Evolutionary conservation across 202 grass and related monocot species (phyloP).

Genomic region (Cymbopogon flexuosus): DNA sequence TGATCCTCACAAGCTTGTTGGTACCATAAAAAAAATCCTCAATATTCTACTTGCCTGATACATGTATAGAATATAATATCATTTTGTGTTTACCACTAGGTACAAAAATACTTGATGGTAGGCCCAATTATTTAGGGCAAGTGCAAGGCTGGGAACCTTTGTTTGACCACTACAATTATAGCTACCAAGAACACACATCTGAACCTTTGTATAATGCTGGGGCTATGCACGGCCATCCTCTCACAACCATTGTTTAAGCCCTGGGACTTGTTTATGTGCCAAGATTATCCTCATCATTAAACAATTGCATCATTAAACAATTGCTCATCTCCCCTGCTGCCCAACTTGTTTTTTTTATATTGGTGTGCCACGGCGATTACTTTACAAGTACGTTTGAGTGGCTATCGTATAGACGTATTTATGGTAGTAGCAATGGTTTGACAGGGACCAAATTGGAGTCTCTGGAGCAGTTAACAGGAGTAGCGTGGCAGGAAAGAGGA

Average conservation of each 20-base stretch:
- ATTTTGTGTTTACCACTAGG: slow-evolving; percentile 31
- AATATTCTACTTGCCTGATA: slow-evolving; percentile 27
- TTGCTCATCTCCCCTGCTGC: not conserved
- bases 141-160: slow-evolving; percentile 42
- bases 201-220: slow-evolving; percentile 32
- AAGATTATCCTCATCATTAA: slow-evolving; percentile 43
- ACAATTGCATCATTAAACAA: slow-evolving; percentile 13
- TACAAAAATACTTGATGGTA: slow-evolving; percentile 37
- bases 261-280: slow-evolving; percentile 7
- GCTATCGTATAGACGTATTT: slow-evolving; percentile 31
- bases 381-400: slow-evolving; percentile 43
- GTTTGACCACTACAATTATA: slow-evolving; percentile 49
- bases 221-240: slow-evolving; percentile 20
- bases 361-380: slow-evolving; percentile 16
- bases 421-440: slow-evolving; percentile 26
- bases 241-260: slow-evolving; percentile 18
- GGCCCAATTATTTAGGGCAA: slow-evolving; percentile 39
- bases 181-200: slow-evolving; percentile 35
- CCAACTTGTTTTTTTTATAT: slow-evolving; percentile 37
- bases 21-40: not conserved
- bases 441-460: slow-evolving; percentile 21
- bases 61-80: slow-evolving; percentile 36
- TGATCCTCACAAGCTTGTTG: slow-evolving; percentile 24
- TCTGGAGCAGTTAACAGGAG: slow-evolving; percentile 20
- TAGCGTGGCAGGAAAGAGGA: slow-evolving; percentile 29